phyloP scores from a whole-genome alignment of 2,329 filamentous ascomycete genomes.

The Diplodia sapinea region DNA sequence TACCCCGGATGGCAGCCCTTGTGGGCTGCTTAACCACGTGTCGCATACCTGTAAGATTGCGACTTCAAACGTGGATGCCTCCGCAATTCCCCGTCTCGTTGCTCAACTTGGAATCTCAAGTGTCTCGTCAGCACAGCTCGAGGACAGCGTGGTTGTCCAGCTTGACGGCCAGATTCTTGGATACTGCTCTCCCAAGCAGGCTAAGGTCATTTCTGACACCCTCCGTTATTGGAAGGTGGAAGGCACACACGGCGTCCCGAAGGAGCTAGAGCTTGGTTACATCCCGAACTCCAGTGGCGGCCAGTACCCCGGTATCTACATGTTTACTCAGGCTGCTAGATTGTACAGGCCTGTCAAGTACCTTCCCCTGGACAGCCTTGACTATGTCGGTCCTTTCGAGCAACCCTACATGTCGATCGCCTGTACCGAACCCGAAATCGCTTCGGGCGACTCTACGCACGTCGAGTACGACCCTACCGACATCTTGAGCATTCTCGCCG shows the following conservation, averaged over 20 bases:
- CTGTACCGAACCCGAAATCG: constrained; percentile 83
- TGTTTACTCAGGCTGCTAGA: constrained; percentile 82
- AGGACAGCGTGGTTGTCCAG: constrained; percentile 87
- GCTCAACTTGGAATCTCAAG: constrained; percentile 79
- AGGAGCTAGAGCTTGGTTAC: constrained; percentile 88
- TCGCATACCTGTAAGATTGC: constrained; percentile 93
- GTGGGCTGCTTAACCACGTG: constrained; percentile 92
- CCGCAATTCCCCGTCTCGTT: constrained; percentile 73
- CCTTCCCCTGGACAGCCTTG: constrained; percentile 80
- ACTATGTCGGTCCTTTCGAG: constrained; percentile 91
- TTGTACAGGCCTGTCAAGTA: constrained; percentile 95
- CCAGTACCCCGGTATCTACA: constrained; percentile 95
- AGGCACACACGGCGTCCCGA: constrained; percentile 77
- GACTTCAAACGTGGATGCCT: constrained; percentile 75
- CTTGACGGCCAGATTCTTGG: constrained; percentile 89
- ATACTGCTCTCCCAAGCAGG: constrained; percentile 86
- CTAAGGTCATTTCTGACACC: constrained; percentile 80
- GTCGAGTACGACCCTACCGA: constrained; percentile 95
- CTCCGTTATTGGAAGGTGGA: constrained; percentile 96
- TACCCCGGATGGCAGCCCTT: constrained; percentile 96
- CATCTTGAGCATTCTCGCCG: constrained; percentile 95
- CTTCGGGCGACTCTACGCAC: constrained; percentile 88
- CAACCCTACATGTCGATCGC: constrained; percentile 99
- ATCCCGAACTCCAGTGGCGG: constrained; percentile 86
- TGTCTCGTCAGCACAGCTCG: constrained; percentile 76